Conservation (phyloP, 2,329 filamentous ascomycete species). For the Aspergillus jensenii region DNA sequence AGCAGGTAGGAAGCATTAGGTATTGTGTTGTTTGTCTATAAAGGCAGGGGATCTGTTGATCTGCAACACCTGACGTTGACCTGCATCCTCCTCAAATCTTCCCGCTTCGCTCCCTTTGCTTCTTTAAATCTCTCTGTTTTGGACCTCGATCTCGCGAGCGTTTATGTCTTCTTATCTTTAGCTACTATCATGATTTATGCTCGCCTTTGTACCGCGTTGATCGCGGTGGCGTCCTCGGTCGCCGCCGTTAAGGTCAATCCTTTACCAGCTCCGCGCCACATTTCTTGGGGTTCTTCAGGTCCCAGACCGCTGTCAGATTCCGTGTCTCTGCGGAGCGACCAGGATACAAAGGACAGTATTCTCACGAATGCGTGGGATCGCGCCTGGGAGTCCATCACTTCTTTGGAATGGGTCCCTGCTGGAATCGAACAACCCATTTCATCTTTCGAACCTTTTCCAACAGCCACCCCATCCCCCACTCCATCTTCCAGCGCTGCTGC, state of each 20-base stretch:
- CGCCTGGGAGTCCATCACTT: slow-evolving; percentile 48
- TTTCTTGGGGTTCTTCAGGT: slow-evolving; percentile 55
- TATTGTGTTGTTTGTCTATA: background rate
- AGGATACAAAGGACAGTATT: slow-evolving; percentile 31
- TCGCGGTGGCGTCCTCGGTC: slow-evolving; percentile 37
- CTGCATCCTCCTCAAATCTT: background rate
- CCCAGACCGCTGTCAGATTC: slow-evolving; percentile 43
- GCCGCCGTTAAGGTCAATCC: slow-evolving; percentile 54
- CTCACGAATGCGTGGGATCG: slow-evolving; percentile 52
- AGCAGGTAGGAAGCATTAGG: background rate
- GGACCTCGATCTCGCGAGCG: background rate
- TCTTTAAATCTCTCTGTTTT: background rate
- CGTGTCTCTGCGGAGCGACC: slow-evolving; percentile 40
- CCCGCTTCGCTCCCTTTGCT: background rate
- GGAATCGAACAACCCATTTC: slow-evolving; percentile 54
- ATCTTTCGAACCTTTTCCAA: slow-evolving; percentile 53
- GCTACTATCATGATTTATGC: slow-evolving; percentile 27
- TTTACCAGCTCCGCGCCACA: slow-evolving; percentile 53
- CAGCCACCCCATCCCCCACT: slow-evolving; percentile 22
- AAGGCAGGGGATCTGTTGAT: slow-evolving; percentile 6
- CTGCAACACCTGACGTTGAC: slow-evolving; percentile 3
- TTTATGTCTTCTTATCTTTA: background rate
- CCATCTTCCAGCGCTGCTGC: slow-evolving; percentile 12
- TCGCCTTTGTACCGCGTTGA: slow-evolving; percentile 25
- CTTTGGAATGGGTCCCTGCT: slow-evolving; percentile 55